A percentile compares a stretch with the other conserved stretches of the same genome.
phyloP scores from a whole-genome alignment of 768 basidiomycete species.

The Amanita molliuscula region DNA sequence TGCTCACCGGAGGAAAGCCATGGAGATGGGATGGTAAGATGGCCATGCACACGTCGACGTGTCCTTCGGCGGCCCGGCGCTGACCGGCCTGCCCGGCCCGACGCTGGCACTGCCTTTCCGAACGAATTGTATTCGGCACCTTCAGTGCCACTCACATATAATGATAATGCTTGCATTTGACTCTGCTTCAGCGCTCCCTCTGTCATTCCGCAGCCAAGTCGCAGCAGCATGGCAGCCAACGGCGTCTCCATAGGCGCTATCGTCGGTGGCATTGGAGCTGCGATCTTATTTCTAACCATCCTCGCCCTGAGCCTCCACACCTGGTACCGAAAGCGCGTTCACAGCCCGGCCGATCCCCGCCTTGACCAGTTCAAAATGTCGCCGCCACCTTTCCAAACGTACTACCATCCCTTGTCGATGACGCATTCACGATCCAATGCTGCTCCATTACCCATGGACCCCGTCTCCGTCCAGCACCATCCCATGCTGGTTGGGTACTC shows the following conservation, averaged over 20 bases:
- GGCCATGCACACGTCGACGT: background rate
- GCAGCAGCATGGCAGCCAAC: background rate
- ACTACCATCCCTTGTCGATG: background rate
- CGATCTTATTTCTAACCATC: background rate
- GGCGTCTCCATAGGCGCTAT: background rate
- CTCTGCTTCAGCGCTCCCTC: background rate
- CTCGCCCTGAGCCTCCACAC: background rate
- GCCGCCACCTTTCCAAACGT: background rate
- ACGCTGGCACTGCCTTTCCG: too few species aligned
- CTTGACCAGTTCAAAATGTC: background rate
- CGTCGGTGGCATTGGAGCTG: background rate
- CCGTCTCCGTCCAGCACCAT: background rate
- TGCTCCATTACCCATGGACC: background rate
- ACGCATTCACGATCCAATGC: background rate
- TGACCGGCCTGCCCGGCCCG: background rate
- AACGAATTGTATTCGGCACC: too few species aligned
- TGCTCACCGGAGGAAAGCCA: constrained; percentile 4
- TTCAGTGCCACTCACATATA: too few species aligned
- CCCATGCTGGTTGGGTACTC: background rate
- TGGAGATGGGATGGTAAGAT: background rate
- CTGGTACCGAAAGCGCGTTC: background rate
- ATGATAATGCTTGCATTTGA: background rate
- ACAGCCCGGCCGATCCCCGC: background rate
- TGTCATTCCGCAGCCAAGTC: background rate
- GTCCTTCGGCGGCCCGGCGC: background rate